Evolutionary conservation across 495 filamentous ascomycete genomes (phyloP), one percentile per base, ranked within the genome.

Genomic region (Mytilinidion resinicola): DNA sequence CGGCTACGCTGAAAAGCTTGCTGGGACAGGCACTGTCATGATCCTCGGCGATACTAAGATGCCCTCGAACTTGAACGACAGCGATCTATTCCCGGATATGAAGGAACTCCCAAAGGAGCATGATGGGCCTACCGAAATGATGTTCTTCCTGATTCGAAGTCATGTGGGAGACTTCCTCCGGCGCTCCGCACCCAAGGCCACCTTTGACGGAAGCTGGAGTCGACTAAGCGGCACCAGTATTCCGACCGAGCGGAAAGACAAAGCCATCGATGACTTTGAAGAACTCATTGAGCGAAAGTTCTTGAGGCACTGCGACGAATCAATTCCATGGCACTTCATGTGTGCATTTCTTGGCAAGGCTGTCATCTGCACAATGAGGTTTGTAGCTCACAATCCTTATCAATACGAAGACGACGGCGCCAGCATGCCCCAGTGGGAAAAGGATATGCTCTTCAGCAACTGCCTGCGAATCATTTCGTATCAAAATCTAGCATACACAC

Each of bases 91-190:
- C 52, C 74, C 71, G 5, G 65, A 63, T 17, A 76, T 78, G 75
- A 69, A 67, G 14, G 69, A 72, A 14, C 38, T 62, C 3, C 76
- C 76, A 9, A 71, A 71, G 43, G 77, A 81, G 30, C 76, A 78
- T 11, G 72, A 78, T 4, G 82, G 83, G 4, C 73, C 83, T 0
- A 85, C 85, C 4, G 85, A 88, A 51, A 87, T 87, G 85, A 79
- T 83, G 21, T 86, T 85, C 62, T 81, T 78, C 60, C 69, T 84
- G n/a, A 69, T 85, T 20, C 75, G 77, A 41, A 76, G 73, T 69
- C 74, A 78, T 47, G 71, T 81, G 20, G 75, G 76, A 21, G 66
- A 75, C 41, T 75, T 80, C 25, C 63, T 83, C 30, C 69, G 76
- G 12, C 48, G 50, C 3, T 38, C 49, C 9, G 17, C 51, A 4